phyloP scores from a whole-genome alignment of 2,329 filamentous ascomycete species.

The Fusarium citri region DNA sequence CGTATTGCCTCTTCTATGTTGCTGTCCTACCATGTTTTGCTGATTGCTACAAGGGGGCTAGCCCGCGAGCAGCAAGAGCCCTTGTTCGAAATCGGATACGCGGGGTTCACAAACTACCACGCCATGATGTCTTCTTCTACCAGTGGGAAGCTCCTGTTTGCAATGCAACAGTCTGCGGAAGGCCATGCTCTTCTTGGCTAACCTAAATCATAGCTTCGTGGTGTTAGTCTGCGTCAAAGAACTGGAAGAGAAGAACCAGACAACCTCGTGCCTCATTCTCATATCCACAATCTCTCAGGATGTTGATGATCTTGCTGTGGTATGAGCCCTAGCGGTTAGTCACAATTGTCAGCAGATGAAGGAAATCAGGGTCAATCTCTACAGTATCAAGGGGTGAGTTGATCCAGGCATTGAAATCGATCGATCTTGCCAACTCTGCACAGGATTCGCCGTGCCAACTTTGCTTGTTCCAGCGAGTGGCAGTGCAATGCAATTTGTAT shows the following conservation, averaged over 20 bases:
- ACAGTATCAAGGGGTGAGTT: neutral
- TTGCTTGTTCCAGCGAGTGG: constrained; percentile 4
- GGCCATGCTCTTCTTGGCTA: neutral
- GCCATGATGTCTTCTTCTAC: constrained; percentile 1
- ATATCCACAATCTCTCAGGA: neutral
- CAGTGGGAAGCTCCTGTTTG: neutral
- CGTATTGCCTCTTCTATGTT: neutral
- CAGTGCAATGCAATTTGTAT: neutral
- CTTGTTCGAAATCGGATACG: neutral
- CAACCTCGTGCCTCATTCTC: neutral
- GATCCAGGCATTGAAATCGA: constrained; percentile 1
- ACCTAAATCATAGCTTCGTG: neutral
- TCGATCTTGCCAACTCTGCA: neutral
- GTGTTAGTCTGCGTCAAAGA: neutral
- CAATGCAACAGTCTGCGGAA: constrained; percentile 1
- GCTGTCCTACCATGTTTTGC: neutral
- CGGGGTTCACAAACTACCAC: neutral
- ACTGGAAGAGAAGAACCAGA: neutral
- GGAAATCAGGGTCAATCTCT: neutral
- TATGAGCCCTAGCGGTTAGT: neutral
- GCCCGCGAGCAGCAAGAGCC: neutral
- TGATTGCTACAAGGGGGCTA: neutral
- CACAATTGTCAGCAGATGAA: neutral
- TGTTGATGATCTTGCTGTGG: neutral
- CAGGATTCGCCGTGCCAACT: neutral